Base-by-base conservation (phyloP, 257 asterid species). In the Sherardia arvensis region DNA sequence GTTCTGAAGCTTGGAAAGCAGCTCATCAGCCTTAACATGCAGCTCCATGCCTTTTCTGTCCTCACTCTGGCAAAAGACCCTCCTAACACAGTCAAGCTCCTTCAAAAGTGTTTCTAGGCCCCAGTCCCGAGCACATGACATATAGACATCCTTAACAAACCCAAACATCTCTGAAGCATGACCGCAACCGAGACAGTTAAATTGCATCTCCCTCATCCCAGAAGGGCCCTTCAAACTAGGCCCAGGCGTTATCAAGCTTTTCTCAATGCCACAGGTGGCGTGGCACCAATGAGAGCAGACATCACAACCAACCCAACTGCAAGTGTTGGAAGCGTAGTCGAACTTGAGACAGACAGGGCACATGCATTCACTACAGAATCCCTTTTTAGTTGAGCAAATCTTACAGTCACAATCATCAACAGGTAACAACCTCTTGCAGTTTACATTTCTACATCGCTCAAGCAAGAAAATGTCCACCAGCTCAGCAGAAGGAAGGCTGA, bases 231-330 rank as follows among this genome's bases (percentile, higher is more conserved):
- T 81, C 77, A 80, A 68, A 68, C 82, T 69, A 5, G 87, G 87
- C 2, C 95, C 95, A 0, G 96, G 94, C 71, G 70, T 85, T 63
- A 92, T 84, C 62, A 92, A 80, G 65, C 83, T 87, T 61, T 79
- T 78, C 70, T 83, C 79, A 32, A 89, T 80, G 69, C 91, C 94
- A 18, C 99, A 92, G 2, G 82, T 82, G 3, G 90, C 96, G 66
- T 92, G 99, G 38, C 97, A 89, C 95, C 97, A 93, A 59, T 93
- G 99, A 0, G 85, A 76, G 72, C 99, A 93, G 47, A 74, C 80
- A 62, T 84, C 96, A 57, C 99, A 93, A 26, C 99, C 99, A 15
- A 93, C 95, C 95, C 97, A 93, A 83, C 99, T 83, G 75, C 92
- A 90, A 34, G 97, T 93, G 69, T 84, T 83, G 68, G 33, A 82